phyloP scores from a whole-genome alignment of 441 rosid genomes.

The Eruca vesicaria region DNA sequence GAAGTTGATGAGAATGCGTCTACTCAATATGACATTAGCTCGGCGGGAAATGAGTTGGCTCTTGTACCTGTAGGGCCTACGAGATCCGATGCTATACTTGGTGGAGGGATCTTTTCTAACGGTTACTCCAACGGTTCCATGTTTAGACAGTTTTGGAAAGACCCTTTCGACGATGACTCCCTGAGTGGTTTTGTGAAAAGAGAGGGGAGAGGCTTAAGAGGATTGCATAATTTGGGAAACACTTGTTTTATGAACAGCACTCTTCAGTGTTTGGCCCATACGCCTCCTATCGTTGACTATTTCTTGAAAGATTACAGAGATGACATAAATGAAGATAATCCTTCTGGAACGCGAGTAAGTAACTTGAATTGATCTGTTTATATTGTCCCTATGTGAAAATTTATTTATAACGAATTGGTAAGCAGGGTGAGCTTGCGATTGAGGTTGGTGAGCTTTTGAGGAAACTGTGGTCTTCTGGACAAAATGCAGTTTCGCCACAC shows the following conservation, averaged over 20 bases:
- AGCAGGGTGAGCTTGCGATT: slow-evolving; percentile 73
- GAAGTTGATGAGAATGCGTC: slow-evolving; percentile 47
- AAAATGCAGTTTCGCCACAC: slow-evolving; percentile 49
- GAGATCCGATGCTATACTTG: slow-evolving; percentile 24
- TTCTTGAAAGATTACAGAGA: slow-evolving; percentile 54
- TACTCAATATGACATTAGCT: slow-evolving; percentile 45
- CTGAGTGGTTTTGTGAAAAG: slow-evolving; percentile 33
- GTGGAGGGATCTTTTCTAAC: slow-evolving; percentile 49
- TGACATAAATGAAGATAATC: slow-evolving; percentile 60
- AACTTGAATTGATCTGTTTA: not conserved
- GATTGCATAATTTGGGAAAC: slow-evolving; percentile 70
- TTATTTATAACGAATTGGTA: not conserved
- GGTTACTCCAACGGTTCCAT: slow-evolving; percentile 43
- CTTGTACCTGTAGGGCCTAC: slow-evolving; percentile 70
- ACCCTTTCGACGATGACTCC: slow-evolving; percentile 38
- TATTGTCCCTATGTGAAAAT: not conserved
- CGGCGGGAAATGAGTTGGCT: slow-evolving; percentile 59
- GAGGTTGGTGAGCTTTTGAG: slow-evolving; percentile 63
- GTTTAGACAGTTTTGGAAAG: slow-evolving; percentile 40
- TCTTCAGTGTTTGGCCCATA: slow-evolving; percentile 70
- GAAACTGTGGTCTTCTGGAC: slow-evolving; percentile 58
- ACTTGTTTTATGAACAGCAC: slow-evolving; percentile 78
- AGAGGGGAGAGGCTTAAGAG: slow-evolving; percentile 63
- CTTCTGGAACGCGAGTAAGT: slow-evolving; percentile 64
- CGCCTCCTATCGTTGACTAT: slow-evolving; percentile 59